Conservation (phyloP, 352 stramenopile species). For the Thraustotheca clavata region DNA sequence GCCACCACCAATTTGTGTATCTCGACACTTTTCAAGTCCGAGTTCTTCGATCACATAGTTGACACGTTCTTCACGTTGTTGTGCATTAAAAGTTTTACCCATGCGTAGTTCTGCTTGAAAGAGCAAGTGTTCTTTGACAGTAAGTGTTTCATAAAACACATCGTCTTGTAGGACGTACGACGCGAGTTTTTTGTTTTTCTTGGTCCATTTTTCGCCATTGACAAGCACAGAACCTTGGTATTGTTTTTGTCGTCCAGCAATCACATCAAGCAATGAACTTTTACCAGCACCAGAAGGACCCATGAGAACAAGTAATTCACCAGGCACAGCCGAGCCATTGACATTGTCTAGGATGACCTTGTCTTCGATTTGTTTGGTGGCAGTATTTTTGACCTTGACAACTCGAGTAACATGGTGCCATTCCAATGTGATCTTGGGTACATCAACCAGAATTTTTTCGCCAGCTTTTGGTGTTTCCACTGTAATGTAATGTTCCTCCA, state of each 20-base stretch:
- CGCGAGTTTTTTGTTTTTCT: slow-evolving; percentile 29
- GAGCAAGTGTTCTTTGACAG: slow-evolving; percentile 66
- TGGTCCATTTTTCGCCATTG: slow-evolving; percentile 35
- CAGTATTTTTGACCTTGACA: slow-evolving; percentile 26
- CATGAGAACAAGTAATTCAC: slow-evolving; percentile 40
- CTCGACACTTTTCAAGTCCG: slow-evolving; percentile 31
- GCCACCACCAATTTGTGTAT: slow-evolving; percentile 34
- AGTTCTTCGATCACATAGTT: slow-evolving; percentile 33
- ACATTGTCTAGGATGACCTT: slow-evolving; percentile 37
- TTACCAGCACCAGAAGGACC: slow-evolving; percentile 43
- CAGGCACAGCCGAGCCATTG: slow-evolving; percentile 24
- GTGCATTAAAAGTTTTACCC: slow-evolving; percentile 23
- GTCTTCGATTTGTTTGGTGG: slow-evolving; percentile 33
- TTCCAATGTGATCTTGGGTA: slow-evolving; percentile 27
- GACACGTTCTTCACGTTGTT: slow-evolving; percentile 24
- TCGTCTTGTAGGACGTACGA: slow-evolving; percentile 88
- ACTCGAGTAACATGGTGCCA: slow-evolving; percentile 29
- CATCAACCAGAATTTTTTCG: neutral
- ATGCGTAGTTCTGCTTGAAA: slow-evolving; percentile 69
- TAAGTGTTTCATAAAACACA: slow-evolving; percentile 79
- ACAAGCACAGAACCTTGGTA: slow-evolving; percentile 33
- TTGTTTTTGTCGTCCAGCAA: slow-evolving; percentile 36
- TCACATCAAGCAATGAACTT: slow-evolving; percentile 40
- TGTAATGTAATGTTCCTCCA: slow-evolving; percentile 23
- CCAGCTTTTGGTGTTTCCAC: slow-evolving; percentile 24